Evolutionary conservation across 768 basidiomycete genomes (phyloP).

Genomic region (Wakefieldia striispora): DNA sequence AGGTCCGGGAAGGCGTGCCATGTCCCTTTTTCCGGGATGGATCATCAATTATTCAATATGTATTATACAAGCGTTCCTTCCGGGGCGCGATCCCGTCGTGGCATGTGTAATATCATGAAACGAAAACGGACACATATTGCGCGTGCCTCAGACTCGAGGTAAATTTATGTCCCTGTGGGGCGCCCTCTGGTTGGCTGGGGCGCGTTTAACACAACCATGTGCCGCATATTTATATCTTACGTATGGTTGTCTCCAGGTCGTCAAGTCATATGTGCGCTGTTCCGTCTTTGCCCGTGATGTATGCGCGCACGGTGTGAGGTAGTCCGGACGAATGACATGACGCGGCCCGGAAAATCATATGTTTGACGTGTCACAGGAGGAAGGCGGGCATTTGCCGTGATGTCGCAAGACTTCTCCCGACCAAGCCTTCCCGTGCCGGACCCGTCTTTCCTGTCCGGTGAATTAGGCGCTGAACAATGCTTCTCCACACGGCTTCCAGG

Average conservation of each 20-base stretch:
- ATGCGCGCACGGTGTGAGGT: constrained; percentile 12
- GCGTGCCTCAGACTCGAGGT: neutral
- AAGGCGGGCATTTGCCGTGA: constrained; percentile 4
- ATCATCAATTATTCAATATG: too few species aligned
- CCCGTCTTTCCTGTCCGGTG: constrained; percentile 18
- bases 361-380: neutral
- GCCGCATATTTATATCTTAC: constrained; percentile 1
- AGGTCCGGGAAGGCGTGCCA: neutral
- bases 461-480: constrained; percentile 13
- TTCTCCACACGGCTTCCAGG: constrained; percentile 14
- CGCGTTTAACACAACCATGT: neutral
- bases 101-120: constrained; percentile 2
- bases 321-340: neutral
- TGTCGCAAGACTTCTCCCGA: constrained; percentile 16
- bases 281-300: constrained; percentile 17
- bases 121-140: constrained; percentile 1
- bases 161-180: constrained; percentile 4
- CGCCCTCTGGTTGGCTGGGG: neutral
- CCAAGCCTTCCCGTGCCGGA: constrained; percentile 1
- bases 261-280: constrained; percentile 3
- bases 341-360: neutral
- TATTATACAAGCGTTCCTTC: neutral
- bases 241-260: constrained; percentile 18
- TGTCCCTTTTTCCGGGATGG: constrained; percentile 7
- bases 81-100: constrained; percentile 10